Conservation (phyloP, 1,139 yeast species). For the Suhomyces chickasaworum region DNA sequence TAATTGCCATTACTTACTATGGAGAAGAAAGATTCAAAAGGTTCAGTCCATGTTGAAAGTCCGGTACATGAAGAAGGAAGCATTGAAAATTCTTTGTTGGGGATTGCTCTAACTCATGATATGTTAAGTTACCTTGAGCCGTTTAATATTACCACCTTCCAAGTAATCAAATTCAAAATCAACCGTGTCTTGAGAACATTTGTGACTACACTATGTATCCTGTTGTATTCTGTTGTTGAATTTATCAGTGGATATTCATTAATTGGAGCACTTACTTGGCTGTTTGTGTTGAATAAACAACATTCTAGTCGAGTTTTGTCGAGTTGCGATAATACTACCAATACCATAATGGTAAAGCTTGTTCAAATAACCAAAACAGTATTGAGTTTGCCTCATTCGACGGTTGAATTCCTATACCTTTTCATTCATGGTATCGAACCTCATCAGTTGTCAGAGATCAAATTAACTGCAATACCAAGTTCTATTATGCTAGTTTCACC, state of each 20-base stretch:
- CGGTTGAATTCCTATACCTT: background rate
- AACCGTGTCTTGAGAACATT: background rate
- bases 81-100: background rate
- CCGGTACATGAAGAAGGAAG: too few relatives aligned
- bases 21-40: background rate
- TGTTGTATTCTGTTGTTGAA: background rate
- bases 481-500: conserved; percentile 7
- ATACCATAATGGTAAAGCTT: background rate
- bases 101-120: background rate
- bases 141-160: background rate
- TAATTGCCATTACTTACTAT: background rate
- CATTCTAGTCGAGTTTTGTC: background rate
- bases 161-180: background rate
- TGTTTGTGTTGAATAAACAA: background rate
- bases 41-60: background rate
- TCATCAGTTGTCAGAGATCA: background rate
- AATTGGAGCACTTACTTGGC: background rate
- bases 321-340: background rate
- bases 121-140: background rate
- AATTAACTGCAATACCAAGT: conserved; percentile 3
- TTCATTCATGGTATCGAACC: conserved; percentile 3
- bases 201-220: background rate
- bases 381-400: background rate
- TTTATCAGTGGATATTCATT: background rate
- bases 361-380: background rate